These are phyloP conservation scores for Pilasporangium apinafurcum DNA, from an alignment of 352 stramenopile genomes.

Conservation along the genomic window DNA sequence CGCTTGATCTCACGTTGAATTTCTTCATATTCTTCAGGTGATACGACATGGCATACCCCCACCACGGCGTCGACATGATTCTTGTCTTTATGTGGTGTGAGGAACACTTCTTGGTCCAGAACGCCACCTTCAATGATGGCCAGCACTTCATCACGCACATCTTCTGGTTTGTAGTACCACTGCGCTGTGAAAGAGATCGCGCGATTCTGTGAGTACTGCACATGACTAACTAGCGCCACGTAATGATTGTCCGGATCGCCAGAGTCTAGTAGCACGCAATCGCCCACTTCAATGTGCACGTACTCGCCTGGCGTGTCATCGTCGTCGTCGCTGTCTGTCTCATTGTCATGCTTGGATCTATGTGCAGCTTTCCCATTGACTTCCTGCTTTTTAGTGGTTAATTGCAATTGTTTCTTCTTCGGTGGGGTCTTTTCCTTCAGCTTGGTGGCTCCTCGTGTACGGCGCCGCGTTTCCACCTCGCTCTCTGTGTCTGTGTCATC, in stretches of 20 bases:
- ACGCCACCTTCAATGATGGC: slow-evolving; percentile 48
- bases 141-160: slow-evolving; percentile 62
- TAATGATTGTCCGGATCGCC: slow-evolving; percentile 55
- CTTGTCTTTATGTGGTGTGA: slow-evolving; percentile 80
- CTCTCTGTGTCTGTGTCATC: slow-evolving; percentile 5
- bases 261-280: slow-evolving; percentile 78
- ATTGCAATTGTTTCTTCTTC: background rate
- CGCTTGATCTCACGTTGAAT: slow-evolving; percentile 64
- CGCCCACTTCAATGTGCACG: slow-evolving; percentile 58
- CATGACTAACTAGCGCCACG: slow-evolving; percentile 66
- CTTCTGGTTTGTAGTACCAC: slow-evolving; percentile 83
- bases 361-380: background rate
- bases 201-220: slow-evolving; percentile 52
- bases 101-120: slow-evolving; percentile 67
- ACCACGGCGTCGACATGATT: slow-evolving; percentile 79
- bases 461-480: background rate
- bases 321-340: slow-evolving; percentile 42
- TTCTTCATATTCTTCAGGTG: slow-evolving; percentile 64
- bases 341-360: background rate
- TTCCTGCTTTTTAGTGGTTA: slow-evolving; percentile 1
- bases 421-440: too few species aligned
- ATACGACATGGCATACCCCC: slow-evolving; percentile 70
- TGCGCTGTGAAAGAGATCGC: slow-evolving; percentile 65
- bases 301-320: slow-evolving; percentile 47
- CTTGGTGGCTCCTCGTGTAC: background rate